Percentiles rank a stretch among this genome's conserved stretches.
phyloP scores from a whole-genome alignment of 345 rosid genomes.

The Corymbia maculata region DNA sequence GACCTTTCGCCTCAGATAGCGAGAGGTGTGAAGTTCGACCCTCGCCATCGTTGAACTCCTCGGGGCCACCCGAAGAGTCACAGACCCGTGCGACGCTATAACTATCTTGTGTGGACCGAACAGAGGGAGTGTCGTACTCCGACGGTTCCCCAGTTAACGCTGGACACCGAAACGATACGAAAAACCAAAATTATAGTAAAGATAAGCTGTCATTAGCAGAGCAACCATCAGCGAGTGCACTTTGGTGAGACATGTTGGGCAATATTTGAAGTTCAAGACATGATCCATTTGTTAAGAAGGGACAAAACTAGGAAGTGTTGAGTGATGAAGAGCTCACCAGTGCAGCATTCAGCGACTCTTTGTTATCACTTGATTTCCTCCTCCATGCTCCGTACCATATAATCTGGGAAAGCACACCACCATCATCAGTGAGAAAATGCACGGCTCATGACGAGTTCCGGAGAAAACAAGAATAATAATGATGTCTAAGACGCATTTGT shows the following conservation, averaged over 20 bases:
- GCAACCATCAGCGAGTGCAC: neutral
- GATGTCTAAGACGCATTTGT: neutral
- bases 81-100: neutral
- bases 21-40: neutral
- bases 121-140: neutral
- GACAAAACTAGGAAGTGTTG: neutral
- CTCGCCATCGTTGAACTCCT: neutral
- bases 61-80: neutral
- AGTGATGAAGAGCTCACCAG: slow-evolving; percentile 21
- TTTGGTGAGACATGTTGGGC: neutral
- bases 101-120: neutral
- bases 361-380: slow-evolving; percentile 35
- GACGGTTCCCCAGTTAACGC: neutral
- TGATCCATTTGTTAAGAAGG: neutral
- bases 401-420: slow-evolving; percentile 14
- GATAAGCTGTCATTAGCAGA: neutral
- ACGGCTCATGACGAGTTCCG: neutral
- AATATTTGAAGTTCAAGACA: neutral
- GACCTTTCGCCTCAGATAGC: neutral
- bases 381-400: slow-evolving; percentile 63
- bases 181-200: neutral
- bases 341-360: slow-evolving; percentile 18
- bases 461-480: neutral
- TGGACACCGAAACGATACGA: neutral
- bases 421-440: neutral